A percentile compares a stretch with the other conserved stretches of the same genome.
Conservation (phyloP, 164 flowering plant genomes). For the Sedum album region DNA sequence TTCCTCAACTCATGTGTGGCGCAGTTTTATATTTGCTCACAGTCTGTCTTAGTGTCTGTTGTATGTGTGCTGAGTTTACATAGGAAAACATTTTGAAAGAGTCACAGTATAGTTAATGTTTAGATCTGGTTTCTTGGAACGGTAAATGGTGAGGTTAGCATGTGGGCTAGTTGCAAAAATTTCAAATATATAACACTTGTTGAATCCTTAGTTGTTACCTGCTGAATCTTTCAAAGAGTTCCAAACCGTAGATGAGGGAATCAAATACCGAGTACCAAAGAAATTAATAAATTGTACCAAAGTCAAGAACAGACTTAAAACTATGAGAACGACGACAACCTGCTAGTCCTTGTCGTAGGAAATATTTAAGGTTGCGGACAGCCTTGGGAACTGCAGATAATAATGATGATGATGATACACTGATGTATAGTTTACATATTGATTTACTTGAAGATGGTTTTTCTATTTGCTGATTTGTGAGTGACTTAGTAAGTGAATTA, state of each 20-base stretch:
- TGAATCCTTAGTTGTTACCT: neutral
- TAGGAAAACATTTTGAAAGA: neutral
- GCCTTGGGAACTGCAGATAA: no score
- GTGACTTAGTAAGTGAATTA: neutral
- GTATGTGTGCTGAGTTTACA: neutral
- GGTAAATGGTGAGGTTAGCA: neutral
- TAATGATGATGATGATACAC: no score
- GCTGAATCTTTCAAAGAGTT: neutral
- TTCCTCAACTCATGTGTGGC: neutral
- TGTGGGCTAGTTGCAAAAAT: slow-evolving; percentile 1
- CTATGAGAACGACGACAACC: neutral
- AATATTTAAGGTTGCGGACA: no score
- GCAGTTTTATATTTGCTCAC: no score
- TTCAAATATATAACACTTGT: no score
- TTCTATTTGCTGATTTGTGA: neutral
- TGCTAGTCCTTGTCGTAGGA: no score
- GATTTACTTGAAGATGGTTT: neutral
- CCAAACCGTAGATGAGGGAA: no score
- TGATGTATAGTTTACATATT: neutral
- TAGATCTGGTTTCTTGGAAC: neutral
- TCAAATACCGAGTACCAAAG: no score
- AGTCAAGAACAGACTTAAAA: neutral
- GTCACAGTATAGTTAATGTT: neutral
- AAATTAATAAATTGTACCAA: no score
- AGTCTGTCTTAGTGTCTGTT: no score